A percentile compares a stretch with the other conserved stretches of the same genome.
Evolutionary conservation across 768 basidiomycete genomes (phyloP).

Genomic region (Daedaleopsis nitida): DNA sequence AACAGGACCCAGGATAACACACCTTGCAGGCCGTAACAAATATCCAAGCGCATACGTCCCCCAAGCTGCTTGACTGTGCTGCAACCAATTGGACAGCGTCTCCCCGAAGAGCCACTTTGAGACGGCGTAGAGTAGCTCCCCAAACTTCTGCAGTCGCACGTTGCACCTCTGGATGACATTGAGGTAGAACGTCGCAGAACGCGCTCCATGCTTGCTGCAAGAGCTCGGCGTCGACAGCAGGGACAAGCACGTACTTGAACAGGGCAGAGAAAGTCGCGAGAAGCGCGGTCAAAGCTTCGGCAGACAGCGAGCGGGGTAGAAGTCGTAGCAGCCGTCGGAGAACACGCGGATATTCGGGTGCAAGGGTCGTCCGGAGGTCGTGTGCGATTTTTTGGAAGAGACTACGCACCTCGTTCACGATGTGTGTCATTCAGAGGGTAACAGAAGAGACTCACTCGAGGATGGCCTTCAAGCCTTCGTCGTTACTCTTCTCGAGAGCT

Average conservation of each 20-base stretch:
- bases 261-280: constrained; percentile 68
- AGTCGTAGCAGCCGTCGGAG: constrained; percentile 57
- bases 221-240: constrained; percentile 53
- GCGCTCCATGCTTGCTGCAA: constrained; percentile 62
- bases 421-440: not conserved
- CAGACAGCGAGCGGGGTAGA: constrained; percentile 59
- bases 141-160: constrained; percentile 85
- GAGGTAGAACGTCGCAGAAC: constrained; percentile 52
- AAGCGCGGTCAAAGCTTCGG: constrained; percentile 60
- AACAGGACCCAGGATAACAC: constrained; percentile 9
- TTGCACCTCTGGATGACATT: constrained; percentile 71
- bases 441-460: constrained; percentile 60
- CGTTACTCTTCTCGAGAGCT: constrained; percentile 59
- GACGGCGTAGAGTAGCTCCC: constrained; percentile 73
- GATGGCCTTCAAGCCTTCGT: constrained; percentile 72
- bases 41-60: constrained; percentile 73
- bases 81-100: constrained; percentile 59
- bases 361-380: constrained; percentile 78
- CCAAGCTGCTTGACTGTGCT: constrained; percentile 42
- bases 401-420: constrained; percentile 41
- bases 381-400: constrained; percentile 77
- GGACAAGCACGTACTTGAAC: constrained; percentile 75
- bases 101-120: constrained; percentile 62
- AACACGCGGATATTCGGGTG: constrained; percentile 59
- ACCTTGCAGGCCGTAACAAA: constrained; percentile 82